Conservation (phyloP, 1,284 basidiomycete genomes). For the Tilletia setariae region DNA sequence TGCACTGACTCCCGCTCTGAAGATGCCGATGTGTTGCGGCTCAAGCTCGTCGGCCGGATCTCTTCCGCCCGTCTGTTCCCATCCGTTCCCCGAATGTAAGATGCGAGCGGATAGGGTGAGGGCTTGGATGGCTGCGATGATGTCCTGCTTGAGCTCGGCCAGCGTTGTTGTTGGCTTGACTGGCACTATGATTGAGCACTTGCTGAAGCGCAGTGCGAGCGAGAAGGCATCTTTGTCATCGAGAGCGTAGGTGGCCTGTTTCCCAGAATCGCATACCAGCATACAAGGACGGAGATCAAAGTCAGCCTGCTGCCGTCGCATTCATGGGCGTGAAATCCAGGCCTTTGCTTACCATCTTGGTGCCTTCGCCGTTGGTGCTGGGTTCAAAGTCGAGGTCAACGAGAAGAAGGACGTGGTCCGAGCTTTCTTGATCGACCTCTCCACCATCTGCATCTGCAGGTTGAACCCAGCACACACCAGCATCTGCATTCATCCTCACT, state of each 20-base stretch:
- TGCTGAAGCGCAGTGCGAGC: slow-evolving; percentile 5
- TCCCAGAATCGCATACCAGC: too few relatives aligned
- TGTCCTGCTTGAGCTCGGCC: slow-evolving; percentile 8
- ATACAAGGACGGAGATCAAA: too few relatives aligned
- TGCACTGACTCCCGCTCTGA: not conserved
- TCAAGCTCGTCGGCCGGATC: not conserved
- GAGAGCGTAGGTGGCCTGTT: not conserved
- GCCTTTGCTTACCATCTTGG: too few relatives aligned
- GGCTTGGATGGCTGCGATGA: slow-evolving; percentile 4
- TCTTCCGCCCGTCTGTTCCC: slow-evolving; percentile 2
- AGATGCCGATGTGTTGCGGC: not conserved
- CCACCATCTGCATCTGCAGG: not conserved
- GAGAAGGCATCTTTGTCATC: slow-evolving; percentile 1
- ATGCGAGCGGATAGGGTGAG: not conserved
- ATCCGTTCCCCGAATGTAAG: not conserved
- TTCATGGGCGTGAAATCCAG: too few relatives aligned
- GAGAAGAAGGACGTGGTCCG: not conserved
- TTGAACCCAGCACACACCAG: not conserved
- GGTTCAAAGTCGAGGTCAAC: too few relatives aligned
- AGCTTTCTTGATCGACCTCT: not conserved
- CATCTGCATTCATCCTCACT: not conserved
- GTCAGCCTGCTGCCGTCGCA: too few relatives aligned
- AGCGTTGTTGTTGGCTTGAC: not conserved
- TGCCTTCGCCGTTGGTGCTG: too few relatives aligned
- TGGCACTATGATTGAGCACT: slow-evolving; percentile 1